Base-by-base conservation (phyloP, 148 eudicot species). In the Camellia sinensis region DNA sequence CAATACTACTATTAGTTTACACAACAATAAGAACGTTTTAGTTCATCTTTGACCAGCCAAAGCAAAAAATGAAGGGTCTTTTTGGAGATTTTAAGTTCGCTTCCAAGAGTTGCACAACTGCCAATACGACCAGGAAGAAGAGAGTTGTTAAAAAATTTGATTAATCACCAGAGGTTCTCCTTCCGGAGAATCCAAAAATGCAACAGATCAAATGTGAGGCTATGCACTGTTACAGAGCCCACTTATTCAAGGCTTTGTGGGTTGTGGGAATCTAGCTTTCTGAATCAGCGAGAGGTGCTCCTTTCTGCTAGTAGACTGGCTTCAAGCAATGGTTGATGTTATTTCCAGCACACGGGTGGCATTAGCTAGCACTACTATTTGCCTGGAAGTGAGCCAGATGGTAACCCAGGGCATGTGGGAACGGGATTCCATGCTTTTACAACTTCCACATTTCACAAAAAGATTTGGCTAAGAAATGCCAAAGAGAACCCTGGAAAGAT, bases 391-490 rank as follows among this genome's bases (percentile, higher is more conserved):
- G 81, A 89, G 97, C 85, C 98, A 94, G 83, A 94, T 94, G 98
- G 93, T 90, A 73, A 92, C 97, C 11, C 98, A 94, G 71, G 98
- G 97, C 21, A 92, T 94, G 94, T 94, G 98, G 98, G 97, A 92
- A 79, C 89, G 97, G 9, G 98, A 94, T 72, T 92, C 98, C 69
- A 88, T 91, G 90, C 98, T 94, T 29, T 85, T 94, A 68, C 98
- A 94, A 79, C 89, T 94, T 57, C 97, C 94, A 11, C 90, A 93
- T 80, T 91, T 93, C 87, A 89, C 90, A 3, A 91, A n/a, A 91
- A 74, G 94, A 93, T 5, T 65, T 93, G 81, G 94, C 92, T 29
- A 29, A 29, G 37, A 29, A 29, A 29, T 29, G 37, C 37, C 37
- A 29, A n/a, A 29, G 37, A 29, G 37, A 88, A 90, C 68, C 92